Conservation (phyloP, 2,329 filamentous ascomycete genomes). For the Blastomyces gilchristii region DNA sequence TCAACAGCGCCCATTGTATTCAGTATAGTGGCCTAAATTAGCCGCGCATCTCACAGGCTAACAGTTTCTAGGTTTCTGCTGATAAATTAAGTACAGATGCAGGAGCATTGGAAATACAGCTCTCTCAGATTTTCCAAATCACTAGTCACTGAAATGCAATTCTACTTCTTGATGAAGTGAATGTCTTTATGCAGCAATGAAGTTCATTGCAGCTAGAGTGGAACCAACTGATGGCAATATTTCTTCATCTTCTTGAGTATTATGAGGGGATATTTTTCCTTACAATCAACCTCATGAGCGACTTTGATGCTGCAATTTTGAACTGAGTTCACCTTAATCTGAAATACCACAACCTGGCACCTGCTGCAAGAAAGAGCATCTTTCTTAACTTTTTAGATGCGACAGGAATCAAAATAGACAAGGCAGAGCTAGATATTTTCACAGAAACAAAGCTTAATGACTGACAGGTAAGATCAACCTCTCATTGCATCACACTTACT, state of each 20-base stretch:
- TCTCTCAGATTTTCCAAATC: slow-evolving; percentile 8
- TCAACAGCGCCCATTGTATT: background rate
- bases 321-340: background rate
- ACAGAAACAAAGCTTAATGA: background rate
- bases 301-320: background rate
- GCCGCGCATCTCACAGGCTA: background rate
- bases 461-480: background rate
- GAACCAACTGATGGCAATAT: slow-evolving; percentile 9
- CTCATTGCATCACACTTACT: background rate
- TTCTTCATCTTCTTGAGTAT: slow-evolving; percentile 18
- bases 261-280: slow-evolving; percentile 23
- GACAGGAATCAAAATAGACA: background rate
- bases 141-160: slow-evolving; percentile 11
- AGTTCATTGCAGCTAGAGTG: background rate
- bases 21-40: background rate
- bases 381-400: background rate
- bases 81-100: slow-evolving; percentile 3
- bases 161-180: slow-evolving; percentile 11
- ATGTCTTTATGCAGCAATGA: slow-evolving; percentile 11
- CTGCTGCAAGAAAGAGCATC: background rate
- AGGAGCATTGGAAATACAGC: slow-evolving; percentile 8
- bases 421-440: background rate
- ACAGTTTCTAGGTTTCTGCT: slow-evolving; percentile 1
- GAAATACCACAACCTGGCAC: background rate
- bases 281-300: slow-evolving; percentile 21